phyloP scores from a whole-genome alignment of 1,139 yeast species.

The Protomyces arabidopsidicola region DNA sequence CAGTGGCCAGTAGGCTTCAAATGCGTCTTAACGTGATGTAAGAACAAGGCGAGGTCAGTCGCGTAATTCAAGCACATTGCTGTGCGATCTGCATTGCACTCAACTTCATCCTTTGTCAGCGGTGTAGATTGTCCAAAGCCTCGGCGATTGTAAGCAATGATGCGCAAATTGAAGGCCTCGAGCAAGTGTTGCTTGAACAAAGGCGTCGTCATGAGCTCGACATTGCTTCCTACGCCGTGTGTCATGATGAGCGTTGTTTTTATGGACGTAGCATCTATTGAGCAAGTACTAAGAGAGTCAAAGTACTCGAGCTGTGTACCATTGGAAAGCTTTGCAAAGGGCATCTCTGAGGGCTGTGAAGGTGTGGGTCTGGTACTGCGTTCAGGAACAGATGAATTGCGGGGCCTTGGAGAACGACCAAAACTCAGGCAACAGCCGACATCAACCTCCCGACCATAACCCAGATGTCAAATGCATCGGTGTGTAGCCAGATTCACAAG shows the following conservation, averaged over 20 bases:
- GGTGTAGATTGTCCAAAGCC: background rate
- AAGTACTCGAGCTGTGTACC: background rate
- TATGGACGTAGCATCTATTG: background rate
- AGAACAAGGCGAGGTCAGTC: background rate
- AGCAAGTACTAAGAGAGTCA: background rate
- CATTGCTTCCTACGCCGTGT: background rate
- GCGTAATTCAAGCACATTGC: background rate
- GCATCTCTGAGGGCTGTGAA: too few relatives aligned
- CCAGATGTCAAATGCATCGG: too few relatives aligned
- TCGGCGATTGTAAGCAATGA: background rate
- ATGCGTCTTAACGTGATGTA: background rate
- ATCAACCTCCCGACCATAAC: too few relatives aligned
- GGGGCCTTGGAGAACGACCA: too few relatives aligned
- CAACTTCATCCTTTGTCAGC: background rate
- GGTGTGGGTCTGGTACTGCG: too few relatives aligned
- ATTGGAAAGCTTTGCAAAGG: background rate
- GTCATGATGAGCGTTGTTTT: background rate
- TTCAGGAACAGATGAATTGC: too few relatives aligned
- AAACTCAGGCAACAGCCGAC: too few relatives aligned
- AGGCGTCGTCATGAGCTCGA: background rate
- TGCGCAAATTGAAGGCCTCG: background rate
- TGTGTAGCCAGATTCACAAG: too few relatives aligned
- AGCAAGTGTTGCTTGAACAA: background rate
- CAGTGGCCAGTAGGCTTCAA: background rate
- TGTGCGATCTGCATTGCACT: background rate